These are phyloP conservation scores for Sphaerulina populicola DNA, from an alignment of 2,329 filamentous ascomycete genomes.

Conservation along the genomic window DNA sequence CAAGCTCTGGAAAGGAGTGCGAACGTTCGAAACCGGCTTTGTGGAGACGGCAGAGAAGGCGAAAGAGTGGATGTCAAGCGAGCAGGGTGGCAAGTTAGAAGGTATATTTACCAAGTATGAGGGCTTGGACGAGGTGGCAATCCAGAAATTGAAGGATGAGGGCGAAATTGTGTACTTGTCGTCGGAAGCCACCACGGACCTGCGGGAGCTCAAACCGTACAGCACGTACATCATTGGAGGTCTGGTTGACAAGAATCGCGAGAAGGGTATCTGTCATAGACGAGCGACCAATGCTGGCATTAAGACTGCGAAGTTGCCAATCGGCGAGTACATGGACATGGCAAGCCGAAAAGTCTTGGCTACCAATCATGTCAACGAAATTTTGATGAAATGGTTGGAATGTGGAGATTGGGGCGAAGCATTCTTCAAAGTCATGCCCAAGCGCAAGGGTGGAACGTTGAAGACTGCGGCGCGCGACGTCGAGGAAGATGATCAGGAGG, in stretches of 20 bases:
- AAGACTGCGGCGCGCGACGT: conserved; percentile 29
- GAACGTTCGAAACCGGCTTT: conserved; percentile 67
- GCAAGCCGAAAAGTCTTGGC: conserved; percentile 74
- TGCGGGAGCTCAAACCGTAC: conserved; percentile 75
- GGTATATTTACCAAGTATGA: conserved; percentile 24
- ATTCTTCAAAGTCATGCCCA: conserved; percentile 80
- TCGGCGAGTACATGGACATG: conserved; percentile 93
- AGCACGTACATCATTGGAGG: conserved; percentile 90
- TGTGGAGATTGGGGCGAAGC: conserved; percentile 83
- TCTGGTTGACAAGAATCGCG: conserved; percentile 88
- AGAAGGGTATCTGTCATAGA: conserved; percentile 90
- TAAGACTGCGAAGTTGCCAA: conserved; percentile 82
- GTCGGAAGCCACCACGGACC: conserved; percentile 78
- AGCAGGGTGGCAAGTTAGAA: conserved; percentile 33
- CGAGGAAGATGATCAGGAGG: conserved; percentile 12
- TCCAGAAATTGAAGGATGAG: conserved; percentile 23
- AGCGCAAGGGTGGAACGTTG: conserved; percentile 72
- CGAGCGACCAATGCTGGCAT: conserved; percentile 66
- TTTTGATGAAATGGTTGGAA: conserved; percentile 91
- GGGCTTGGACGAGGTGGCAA: conserved; percentile 16
- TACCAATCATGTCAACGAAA: conserved; percentile 94
- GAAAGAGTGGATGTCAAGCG: conserved; percentile 56
- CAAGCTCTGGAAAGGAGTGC: conserved; percentile 68
- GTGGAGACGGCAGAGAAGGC: conserved; percentile 58
- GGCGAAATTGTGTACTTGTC: conserved; percentile 75